Base-by-base conservation (phyloP, 2,329 filamentous ascomycete genomes). In the Colletotrichum agaves region DNA sequence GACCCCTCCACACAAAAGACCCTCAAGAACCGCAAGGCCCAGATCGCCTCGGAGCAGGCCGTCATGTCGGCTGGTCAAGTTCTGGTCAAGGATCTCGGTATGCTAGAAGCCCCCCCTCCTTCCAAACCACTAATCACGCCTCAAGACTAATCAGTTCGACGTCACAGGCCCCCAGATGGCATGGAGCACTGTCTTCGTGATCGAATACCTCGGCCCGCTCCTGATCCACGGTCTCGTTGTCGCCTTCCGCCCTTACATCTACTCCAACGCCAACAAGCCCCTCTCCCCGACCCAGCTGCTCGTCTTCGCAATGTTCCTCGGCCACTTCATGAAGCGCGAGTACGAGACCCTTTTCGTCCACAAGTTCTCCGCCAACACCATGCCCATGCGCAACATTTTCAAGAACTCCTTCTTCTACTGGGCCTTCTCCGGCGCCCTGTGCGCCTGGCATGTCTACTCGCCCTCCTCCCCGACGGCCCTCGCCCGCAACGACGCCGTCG, bases 381-480 rank as follows among this genome's bases (percentile, higher is more conserved):
- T 99, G 96, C 96, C 96, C 17, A 86, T 88, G 66, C 82, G 81
- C 76, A 97, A 97, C 84, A 93, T 99, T 77, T 91, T 98, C 87
- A 96, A 95, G 82, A 99, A 99, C 86, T 93, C 91, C 72, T 88
- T 87, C 72, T 95, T 98, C 84, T 99, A 99, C 88, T 99, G 96
- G 96, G 75, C 91, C 37, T 80, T 95, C 62, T 91, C 91, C 4
- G 96, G 96, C 55, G 76, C 94, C 27, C 88, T 96, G 74, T 89
- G 95, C 74, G 93, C 93, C 49, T 91, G 91, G 82, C 94, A 91
- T 84, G 88, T 96, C 74, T 98, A 98, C 83, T 85, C 88, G 11
- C 94, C 94, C 5, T 87, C 82, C 71, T 90, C 91, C 4, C 84
- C 88, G 15, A 88, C 93, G 1, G 90, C 92, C 31, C 82, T 80